These are phyloP conservation scores for Diophrys appendiculata DNA, from an alignment of 73 alveolate genomes.

Conservation along the genomic window DNA sequence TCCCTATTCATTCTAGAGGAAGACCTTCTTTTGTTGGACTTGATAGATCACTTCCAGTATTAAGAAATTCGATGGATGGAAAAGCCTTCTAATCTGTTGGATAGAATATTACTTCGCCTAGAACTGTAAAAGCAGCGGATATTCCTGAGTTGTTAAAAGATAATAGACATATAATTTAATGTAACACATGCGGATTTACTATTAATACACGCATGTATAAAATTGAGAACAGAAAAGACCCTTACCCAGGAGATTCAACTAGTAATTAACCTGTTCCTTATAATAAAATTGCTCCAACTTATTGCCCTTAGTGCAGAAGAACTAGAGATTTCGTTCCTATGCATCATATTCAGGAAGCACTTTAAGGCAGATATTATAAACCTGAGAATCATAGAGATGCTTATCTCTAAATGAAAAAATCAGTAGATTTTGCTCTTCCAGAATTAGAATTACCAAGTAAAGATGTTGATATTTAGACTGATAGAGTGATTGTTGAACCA, in stretches of 20 bases:
- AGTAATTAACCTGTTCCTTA: not conserved
- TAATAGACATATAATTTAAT: not conserved
- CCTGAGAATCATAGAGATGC: slow-evolving; percentile 2
- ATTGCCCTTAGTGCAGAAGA: not conserved
- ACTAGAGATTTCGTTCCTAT: not conserved
- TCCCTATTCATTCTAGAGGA: not conserved
- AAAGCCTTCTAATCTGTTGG: not conserved
- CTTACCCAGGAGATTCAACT: not conserved
- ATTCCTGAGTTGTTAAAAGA: not conserved
- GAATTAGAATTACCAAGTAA: not conserved
- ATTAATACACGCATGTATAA: not conserved
- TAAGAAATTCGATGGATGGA: not conserved
- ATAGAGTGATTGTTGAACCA: not conserved
- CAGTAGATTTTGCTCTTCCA: not conserved
- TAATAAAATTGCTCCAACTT: not conserved
- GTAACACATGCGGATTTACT: not conserved
- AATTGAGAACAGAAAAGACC: not conserved
- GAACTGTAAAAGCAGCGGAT: not conserved
- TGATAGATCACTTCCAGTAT: not conserved
- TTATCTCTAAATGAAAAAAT: not conserved
- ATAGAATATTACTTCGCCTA: not conserved
- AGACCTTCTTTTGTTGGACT: not conserved
- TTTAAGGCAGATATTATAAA: not conserved
- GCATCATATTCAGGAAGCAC: not conserved
- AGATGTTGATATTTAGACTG: not conserved